Base-by-base conservation (phyloP, 2,329 filamentous ascomycete species). In the Cladophialophora immunda region DNA sequence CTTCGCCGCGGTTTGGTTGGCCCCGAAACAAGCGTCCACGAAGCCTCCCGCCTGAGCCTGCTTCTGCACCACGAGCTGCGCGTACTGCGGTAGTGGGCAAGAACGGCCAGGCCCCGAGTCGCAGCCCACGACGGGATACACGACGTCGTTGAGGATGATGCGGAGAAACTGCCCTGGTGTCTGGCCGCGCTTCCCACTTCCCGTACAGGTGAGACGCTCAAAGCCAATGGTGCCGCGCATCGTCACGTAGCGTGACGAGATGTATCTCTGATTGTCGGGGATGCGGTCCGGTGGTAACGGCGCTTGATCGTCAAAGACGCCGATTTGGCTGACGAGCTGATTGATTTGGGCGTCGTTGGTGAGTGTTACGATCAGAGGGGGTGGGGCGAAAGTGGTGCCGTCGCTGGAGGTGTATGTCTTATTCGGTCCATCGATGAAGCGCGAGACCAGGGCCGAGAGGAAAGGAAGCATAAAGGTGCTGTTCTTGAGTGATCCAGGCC, bases 211-310 rank as follows among this genome's bases (percentile, higher is more conserved):
- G 64, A 91, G 76, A 5, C 86, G 81, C 76, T 91, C 89, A 68
- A 90, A 88, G 0, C 85, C 83, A 29, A 90, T 82, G 1, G 88
- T 90, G 1, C 89, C 89, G 7, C 87, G 81, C 89, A 90, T 90
- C 0, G 85, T 83, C 0, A 84, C 82, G 60, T 86, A 86, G 56
- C 83, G 81, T 15, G 83, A 86, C 13, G 83, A 81, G 19, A 83
- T 78, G 73, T 85, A 90, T 9, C 84, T 79, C 41, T 85, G 80
- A 52, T 81, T 71, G 4, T 79, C 74, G 6, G 84, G 79, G 29
- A 84, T 84, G 27, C 76, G 75, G 2, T 80, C 82, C 1, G 79
- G 76, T 0, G 84, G 79, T 0, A 90, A 80, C 1, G 80, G 74
- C 2, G 76, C 72, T 71, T 90, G 82, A 8, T 81, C 78, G 67